Base-by-base conservation (phyloP, 2,329 filamentous ascomycete genomes). In the Fonsecaea monophora region DNA sequence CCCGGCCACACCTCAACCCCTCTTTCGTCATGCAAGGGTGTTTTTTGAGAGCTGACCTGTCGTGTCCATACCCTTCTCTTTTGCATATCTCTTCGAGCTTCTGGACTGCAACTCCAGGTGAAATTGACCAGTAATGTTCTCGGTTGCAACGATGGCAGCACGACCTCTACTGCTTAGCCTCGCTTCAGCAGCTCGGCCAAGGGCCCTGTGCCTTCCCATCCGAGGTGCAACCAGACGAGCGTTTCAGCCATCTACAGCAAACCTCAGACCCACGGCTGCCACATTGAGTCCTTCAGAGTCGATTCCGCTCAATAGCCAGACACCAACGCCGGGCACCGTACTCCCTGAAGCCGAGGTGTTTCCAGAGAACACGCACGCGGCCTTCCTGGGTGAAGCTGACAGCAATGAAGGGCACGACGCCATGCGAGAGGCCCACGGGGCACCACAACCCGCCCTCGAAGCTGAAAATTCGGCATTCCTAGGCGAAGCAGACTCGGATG, bases 301-400 rank as follows among this genome's bases (percentile, higher is more conserved):
- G 25, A 64, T 56, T 13, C 48, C 53, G 9, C 42, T 57, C n/a
- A 42, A 60, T 12, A 61, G 63, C 30, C 60, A 63, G 37, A 21
- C 59, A n/a, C 64, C 66, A 12, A 56, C 67, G 9, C 38, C 59
- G 18, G 35, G 60, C 37, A 48, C 64, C 10, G 40, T 38, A 13
- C 37, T 57, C n/a, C 42, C 42, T 25, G 54, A 60, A 56, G 48
- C 54, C 12, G 67, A 66, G 25, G 50, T 64, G n/a, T 42, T 55
- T 35, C 30, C 65, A 32, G 64, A 63, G 15, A 56, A 63, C 40
- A 61, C 58, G 21, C 48, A 70, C 35, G 64, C 70, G 8, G 66
- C 70, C 7, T 71, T 70, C 62, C 62, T 71, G 10, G 70, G 70
- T n/a, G 70, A 71, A 62, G 68, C 70, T 12, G 70, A 71, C 66